A percentile compares a stretch with the other conserved stretches of the same genome.
Conservation (phyloP, 495 filamentous ascomycete species). For the Lepraria neglecta region DNA sequence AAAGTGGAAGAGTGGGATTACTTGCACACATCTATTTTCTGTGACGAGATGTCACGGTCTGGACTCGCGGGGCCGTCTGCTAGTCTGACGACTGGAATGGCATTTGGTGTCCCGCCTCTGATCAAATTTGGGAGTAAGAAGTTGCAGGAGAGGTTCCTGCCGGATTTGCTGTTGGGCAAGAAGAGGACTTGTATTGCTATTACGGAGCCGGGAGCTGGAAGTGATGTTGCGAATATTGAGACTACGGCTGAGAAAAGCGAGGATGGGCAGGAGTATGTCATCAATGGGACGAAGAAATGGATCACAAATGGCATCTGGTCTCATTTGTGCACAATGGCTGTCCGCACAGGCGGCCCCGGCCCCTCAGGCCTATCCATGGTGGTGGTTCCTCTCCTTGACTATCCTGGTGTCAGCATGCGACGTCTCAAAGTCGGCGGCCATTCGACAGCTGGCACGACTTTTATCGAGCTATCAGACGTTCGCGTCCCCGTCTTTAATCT, state of each 20-base stretch:
- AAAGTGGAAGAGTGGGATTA: conserved; percentile 72
- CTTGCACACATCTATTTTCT: conserved; percentile 61
- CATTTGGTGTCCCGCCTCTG: conserved; percentile 65
- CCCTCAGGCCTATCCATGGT: conserved; percentile 57
- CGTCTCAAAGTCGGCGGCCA: conserved; percentile 57
- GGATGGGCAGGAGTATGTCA: conserved; percentile 60
- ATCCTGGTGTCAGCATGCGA: conserved; percentile 59
- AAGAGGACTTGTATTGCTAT: conserved; percentile 69
- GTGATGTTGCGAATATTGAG: conserved; percentile 63
- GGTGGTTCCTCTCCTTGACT: conserved; percentile 57
- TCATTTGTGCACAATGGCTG: conserved; percentile 65
- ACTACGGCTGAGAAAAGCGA: conserved; percentile 58
- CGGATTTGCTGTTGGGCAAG: conserved; percentile 58
- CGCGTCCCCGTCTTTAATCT: conserved; percentile 62
- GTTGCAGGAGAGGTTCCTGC: conserved; percentile 58
- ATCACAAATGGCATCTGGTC: conserved; percentile 76
- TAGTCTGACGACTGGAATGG: conserved; percentile 59
- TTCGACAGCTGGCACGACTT: conserved; percentile 60
- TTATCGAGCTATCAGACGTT: conserved; percentile 70
- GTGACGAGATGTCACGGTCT: conserved; percentile 60
- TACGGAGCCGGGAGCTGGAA: conserved; percentile 67
- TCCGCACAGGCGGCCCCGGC: conserved; percentile 61
- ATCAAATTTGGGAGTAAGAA: conserved; percentile 57
- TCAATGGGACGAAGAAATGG: conserved; percentile 79
- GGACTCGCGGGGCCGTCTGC: conserved; percentile 56